A percentile compares a stretch with the other conserved stretches of the same genome.
Conservation (phyloP, 257 asterid genomes). For the Leonotis leonurus region DNA sequence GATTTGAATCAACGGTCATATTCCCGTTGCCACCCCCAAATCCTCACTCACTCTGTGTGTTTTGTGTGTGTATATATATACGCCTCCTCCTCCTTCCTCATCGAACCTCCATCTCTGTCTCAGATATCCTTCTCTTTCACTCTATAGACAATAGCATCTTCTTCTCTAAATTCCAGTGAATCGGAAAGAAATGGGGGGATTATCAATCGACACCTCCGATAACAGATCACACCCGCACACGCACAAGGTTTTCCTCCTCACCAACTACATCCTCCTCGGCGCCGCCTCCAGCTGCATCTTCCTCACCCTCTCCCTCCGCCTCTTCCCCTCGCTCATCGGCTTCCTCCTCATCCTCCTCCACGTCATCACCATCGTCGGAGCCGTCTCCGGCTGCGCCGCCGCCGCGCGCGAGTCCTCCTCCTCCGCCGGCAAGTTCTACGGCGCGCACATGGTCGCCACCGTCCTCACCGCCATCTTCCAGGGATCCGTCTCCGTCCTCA, state of each 20-base stretch:
- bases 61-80: background rate
- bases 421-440: constrained; percentile 62
- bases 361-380: constrained; percentile 54
- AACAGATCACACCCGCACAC: constrained; percentile 34
- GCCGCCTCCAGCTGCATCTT: constrained; percentile 78
- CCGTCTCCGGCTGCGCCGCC: constrained; percentile 63
- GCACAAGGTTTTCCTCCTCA: constrained; percentile 48
- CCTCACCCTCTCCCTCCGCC: constrained; percentile 76
- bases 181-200: constrained; percentile 23
- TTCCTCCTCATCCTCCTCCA: constrained; percentile 72
- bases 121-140: constrained; percentile 2
- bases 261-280: constrained; percentile 61
- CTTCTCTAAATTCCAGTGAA: background rate
- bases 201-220: constrained; percentile 29
- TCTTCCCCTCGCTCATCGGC: constrained; percentile 55
- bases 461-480: constrained; percentile 88
- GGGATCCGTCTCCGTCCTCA: constrained; percentile 80
- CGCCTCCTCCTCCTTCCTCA: background rate
- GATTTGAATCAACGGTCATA: constrained; percentile 22
- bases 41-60: background rate
- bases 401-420: constrained; percentile 36
- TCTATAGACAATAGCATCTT: too few species aligned
- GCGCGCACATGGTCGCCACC: constrained; percentile 81
- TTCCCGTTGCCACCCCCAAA: constrained; percentile 24
- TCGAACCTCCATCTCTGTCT: background rate